Base-by-base conservation (phyloP, 2,329 filamentous ascomycete genomes). In the Aspergillus cejpii region DNA sequence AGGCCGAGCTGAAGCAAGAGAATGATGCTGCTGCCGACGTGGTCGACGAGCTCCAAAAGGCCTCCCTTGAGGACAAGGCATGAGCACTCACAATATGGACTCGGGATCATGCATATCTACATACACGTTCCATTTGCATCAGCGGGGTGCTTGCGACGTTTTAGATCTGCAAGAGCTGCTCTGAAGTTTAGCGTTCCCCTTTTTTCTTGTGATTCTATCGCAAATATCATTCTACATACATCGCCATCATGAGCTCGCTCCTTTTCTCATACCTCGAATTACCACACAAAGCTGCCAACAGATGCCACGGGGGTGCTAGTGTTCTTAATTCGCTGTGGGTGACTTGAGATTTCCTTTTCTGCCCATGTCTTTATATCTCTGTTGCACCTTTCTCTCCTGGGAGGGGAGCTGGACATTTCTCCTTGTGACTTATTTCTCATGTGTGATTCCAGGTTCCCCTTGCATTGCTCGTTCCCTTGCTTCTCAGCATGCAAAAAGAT, bases 21-120 rank as follows among this genome's bases (percentile, higher is more conserved):
- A 74, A 80, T 58, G 77, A 80, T 48, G 78, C 73, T n/a, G 74
- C 67, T 17, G 72, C 71, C 3, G 80, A 84, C 58, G 80, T 73
- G 20, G 66, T 74, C 15, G 76, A 78, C 44, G 79, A 83, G 51
- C 67, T 84, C 46, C 71, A 82, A 66, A 75, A 78, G 56, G 74
- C 79, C 39, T 74, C 73, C 41, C 64, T 84, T 31, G 81, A 84
- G 63, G 79, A 82, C 53, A 68, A 68, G 53, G 67, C 62, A 44
- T 68, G 61, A 43, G 48, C 5, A 19, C 39, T 6, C 39, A 24
- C 27, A 17, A 34, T 37, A 52, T 52, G 48, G 48, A 51, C 37
- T 44, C 17, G 15, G n/a, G 10, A 19, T 15, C 17, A 19, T 34
- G 17, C 31, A 8, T 17, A 34, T 34, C 23, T 36, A 24, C 36